phyloP scores from a whole-genome alignment of 2,329 filamentous ascomycete species.

The Colletotrichum endophyticum region DNA sequence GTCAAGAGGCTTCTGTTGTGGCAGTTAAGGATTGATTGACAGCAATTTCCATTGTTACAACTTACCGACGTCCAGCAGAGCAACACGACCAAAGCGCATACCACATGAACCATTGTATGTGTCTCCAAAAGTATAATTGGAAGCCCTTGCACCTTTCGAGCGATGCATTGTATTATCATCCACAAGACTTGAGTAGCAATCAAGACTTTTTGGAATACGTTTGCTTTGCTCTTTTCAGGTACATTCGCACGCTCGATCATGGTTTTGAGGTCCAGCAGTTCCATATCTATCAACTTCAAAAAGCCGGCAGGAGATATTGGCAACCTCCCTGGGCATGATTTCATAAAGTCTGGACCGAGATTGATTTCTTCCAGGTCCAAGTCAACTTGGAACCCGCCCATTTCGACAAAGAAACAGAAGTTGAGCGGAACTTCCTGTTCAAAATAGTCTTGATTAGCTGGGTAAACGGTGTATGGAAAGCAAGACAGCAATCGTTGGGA shows the following conservation, averaged over 20 bases:
- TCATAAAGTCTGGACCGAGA: neutral
- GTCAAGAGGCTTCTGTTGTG: neutral
- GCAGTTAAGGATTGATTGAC: too few relatives aligned
- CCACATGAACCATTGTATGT: slow-evolving; percentile 34
- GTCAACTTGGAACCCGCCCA: slow-evolving; percentile 30
- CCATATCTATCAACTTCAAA: neutral
- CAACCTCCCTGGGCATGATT: neutral
- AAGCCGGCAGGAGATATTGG: neutral
- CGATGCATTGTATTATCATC: slow-evolving; percentile 39
- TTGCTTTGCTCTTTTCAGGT: slow-evolving; percentile 40
- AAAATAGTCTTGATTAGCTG: fast-evolving
- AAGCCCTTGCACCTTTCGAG: slow-evolving; percentile 31
- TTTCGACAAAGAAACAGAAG: slow-evolving; percentile 33
- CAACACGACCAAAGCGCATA: slow-evolving; percentile 14
- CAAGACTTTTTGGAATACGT: slow-evolving; percentile 37
- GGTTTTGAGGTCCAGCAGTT: neutral
- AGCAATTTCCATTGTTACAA: fast-evolving
- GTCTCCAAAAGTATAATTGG: slow-evolving; percentile 42
- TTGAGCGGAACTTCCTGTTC: neutral
- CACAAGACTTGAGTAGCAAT: slow-evolving; percentile 41
- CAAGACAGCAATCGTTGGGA: neutral
- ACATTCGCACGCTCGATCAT: slow-evolving; percentile 23
- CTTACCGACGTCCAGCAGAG: neutral
- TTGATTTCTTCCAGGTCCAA: neutral
- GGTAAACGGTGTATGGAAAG: neutral